Percentiles rank a stretch among this genome's conserved stretches.
Evolutionary conservation across 129 eudicot species (phyloP).

Genomic region (Escallonia rubra): DNA sequence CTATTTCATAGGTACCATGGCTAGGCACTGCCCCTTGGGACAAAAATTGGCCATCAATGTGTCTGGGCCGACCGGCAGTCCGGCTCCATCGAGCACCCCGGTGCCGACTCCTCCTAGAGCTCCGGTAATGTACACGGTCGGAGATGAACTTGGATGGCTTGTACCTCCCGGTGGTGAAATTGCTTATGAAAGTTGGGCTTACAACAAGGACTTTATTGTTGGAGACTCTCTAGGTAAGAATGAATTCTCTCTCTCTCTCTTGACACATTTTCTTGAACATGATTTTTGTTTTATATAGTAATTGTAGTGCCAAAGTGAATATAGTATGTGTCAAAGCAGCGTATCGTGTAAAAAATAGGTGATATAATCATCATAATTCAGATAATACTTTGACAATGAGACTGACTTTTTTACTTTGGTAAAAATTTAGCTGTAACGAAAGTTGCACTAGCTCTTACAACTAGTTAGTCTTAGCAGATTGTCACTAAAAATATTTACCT

Average conservation of each 20-base stretch:
- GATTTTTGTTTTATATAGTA: too few relatives aligned
- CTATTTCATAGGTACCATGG: slow-evolving; percentile 27
- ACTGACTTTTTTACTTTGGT: too few relatives aligned
- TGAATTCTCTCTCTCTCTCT: too few relatives aligned
- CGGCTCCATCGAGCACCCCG: neutral
- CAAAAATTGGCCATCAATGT: slow-evolving; percentile 23
- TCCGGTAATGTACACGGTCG: slow-evolving; percentile 8
- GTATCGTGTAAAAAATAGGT: too few relatives aligned
- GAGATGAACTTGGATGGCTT: slow-evolving; percentile 36
- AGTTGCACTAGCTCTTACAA: too few relatives aligned
- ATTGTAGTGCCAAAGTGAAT: too few relatives aligned
- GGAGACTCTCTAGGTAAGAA: slow-evolving; percentile 37
- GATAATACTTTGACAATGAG: too few relatives aligned
- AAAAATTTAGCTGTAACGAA: too few relatives aligned
- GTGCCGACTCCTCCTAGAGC: neutral
- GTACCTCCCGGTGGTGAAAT: slow-evolving; percentile 20
- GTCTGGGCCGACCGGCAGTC: neutral
- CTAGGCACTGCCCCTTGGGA: slow-evolving; percentile 25
- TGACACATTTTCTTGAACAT: too few relatives aligned
- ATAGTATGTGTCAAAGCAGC: too few relatives aligned
- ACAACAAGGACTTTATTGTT: slow-evolving; percentile 16
- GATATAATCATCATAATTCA: too few relatives aligned
- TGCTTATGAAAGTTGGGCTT: slow-evolving; percentile 35
- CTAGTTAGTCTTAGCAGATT: too few relatives aligned
- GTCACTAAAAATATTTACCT: neutral